A percentile compares a stretch with the other conserved stretches of the same genome.
Evolutionary conservation across 139 green algal species (phyloP).

Genomic region (Micractinium sp.): DNA sequence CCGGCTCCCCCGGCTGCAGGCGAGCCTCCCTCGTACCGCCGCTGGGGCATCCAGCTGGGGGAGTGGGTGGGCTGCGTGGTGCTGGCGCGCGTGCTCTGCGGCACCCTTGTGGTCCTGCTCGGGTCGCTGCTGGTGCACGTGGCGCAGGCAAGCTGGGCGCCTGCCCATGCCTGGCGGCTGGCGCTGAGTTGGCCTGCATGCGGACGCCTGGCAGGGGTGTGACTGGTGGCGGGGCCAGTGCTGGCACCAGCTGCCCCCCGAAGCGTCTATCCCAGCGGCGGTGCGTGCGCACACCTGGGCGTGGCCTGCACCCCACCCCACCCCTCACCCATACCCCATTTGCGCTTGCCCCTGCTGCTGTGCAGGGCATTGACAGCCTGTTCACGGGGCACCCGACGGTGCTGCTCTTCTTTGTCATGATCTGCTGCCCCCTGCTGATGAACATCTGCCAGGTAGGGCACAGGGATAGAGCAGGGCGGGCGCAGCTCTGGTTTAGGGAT

Average conservation of each 20-base stretch:
- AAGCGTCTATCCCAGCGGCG: not conserved
- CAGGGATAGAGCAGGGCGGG: too few relatives aligned
- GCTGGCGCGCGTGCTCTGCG: slow-evolving; percentile 41
- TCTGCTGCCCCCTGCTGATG: slow-evolving; percentile 14
- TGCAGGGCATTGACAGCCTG: slow-evolving; percentile 44
- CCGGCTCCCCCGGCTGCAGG: slow-evolving; percentile 14
- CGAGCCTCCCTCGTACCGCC: slow-evolving; percentile 38
- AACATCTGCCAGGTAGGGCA: not conserved
- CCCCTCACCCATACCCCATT: not conserved
- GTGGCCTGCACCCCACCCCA: not conserved
- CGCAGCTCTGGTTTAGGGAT: too few relatives aligned
- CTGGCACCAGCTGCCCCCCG: not conserved
- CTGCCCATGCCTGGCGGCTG: too few relatives aligned
- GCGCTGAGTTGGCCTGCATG: not conserved
- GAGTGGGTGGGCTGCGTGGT: slow-evolving; percentile 62
- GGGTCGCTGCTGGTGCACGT: slow-evolving; percentile 3
- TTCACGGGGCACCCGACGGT: slow-evolving; percentile 57
- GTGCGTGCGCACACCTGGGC: not conserved
- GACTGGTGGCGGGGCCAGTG: too few relatives aligned
- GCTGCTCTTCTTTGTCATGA: slow-evolving; percentile 65
- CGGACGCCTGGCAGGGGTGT: not conserved
- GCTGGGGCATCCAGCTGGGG: slow-evolving; percentile 55
- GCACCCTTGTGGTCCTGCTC: slow-evolving; percentile 34
- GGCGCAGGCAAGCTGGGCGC: not conserved
- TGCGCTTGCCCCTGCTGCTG: not conserved